Evolutionary conservation across 2,329 filamentous ascomycete genomes (phyloP).

Genomic region (Ilyonectria sp.): DNA sequence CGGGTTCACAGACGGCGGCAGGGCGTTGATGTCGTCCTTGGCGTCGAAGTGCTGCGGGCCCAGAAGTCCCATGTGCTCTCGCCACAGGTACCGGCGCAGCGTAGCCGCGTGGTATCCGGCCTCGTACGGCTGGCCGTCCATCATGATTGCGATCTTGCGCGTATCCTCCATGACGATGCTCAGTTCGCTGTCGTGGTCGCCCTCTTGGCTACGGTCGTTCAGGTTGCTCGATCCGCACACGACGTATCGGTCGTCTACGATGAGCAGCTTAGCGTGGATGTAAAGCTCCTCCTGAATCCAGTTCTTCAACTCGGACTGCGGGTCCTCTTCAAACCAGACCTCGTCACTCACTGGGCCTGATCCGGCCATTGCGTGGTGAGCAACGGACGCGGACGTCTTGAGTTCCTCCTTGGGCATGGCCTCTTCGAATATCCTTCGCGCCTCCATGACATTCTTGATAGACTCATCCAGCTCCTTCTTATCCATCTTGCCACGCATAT

Average conservation of each 20-base stretch:
- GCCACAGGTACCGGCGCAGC: constrained; percentile 86
- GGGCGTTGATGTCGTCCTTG: constrained; percentile 78
- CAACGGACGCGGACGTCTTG: constrained; percentile 65
- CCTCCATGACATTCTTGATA: constrained; percentile 58
- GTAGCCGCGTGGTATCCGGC: constrained; percentile 88
- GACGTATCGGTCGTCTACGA: constrained; percentile 88
- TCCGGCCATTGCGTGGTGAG: constrained; percentile 86
- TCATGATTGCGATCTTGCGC: constrained; percentile 77
- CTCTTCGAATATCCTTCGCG: constrained; percentile 68
- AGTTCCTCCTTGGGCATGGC: constrained; percentile 57
- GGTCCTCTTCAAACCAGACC: constrained; percentile 79
- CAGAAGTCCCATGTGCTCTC: constrained; percentile 90
- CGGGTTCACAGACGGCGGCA: constrained; percentile 76
- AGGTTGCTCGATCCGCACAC: constrained; percentile 92
- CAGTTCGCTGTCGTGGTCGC: constrained; percentile 91
- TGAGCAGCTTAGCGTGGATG: constrained; percentile 91
- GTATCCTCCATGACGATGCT: constrained; percentile 92
- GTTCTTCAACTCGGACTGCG: constrained; percentile 84
- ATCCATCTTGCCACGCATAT: constrained; percentile 62
- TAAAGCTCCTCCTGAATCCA: constrained; percentile 98
- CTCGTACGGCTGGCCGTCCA: constrained; percentile 84
- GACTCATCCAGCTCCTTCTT: constrained; percentile 55
- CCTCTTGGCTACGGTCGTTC: constrained; percentile 91
- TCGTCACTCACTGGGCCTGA: constrained; percentile 75
- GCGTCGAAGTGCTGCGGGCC: constrained; percentile 80